Percentiles rank a stretch among this genome's conserved stretches.
Evolutionary conservation across 306 rosid genomes (phyloP).

Genomic region (Pyrus betulifolia): DNA sequence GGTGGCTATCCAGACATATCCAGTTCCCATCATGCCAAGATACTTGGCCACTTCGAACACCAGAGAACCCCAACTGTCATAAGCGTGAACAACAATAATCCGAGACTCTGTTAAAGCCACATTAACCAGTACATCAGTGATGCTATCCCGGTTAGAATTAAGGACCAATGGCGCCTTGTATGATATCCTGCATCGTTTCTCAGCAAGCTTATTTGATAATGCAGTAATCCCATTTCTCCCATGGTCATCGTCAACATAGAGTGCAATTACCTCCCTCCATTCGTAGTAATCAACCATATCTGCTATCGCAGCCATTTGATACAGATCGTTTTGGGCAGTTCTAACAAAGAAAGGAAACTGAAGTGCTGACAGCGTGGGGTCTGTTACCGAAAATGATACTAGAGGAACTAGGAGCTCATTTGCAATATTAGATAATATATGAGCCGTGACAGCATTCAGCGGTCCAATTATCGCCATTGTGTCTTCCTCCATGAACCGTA

Average conservation of each 20-base stretch:
- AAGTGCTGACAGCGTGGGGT: slow-evolving; percentile 80
- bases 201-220: slow-evolving; percentile 65
- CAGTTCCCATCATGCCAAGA: slow-evolving; percentile 81
- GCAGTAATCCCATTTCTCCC: slow-evolving; percentile 85
- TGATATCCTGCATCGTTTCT: slow-evolving; percentile 78
- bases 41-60: slow-evolving; percentile 51
- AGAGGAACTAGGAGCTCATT: slow-evolving; percentile 86
- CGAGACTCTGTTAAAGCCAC: slow-evolving; percentile 80
- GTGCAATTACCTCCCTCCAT: slow-evolving; percentile 86
- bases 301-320: slow-evolving; percentile 84
- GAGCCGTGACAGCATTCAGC: slow-evolving; percentile 76
- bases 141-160: slow-evolving; percentile 37
- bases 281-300: slow-evolving; percentile 53
- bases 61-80: slow-evolving; percentile 30
- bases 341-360: slow-evolving; percentile 87
- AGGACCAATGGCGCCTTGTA: slow-evolving; percentile 63
- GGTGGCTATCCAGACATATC: slow-evolving; percentile 90
- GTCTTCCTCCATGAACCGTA: slow-evolving; percentile 62
- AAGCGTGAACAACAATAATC: slow-evolving; percentile 60
- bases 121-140: slow-evolving; percentile 63
- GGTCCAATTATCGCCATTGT: slow-evolving; percentile 94
- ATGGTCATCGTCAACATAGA: slow-evolving; percentile 74
- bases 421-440: slow-evolving; percentile 81
- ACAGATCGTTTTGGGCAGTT: slow-evolving; percentile 62
- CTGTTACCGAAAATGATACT: slow-evolving; percentile 68